Percentiles rank a stretch among this genome's conserved stretches.
phyloP scores from a whole-genome alignment of 345 rosid genomes.

The Anacardium occidentale region DNA sequence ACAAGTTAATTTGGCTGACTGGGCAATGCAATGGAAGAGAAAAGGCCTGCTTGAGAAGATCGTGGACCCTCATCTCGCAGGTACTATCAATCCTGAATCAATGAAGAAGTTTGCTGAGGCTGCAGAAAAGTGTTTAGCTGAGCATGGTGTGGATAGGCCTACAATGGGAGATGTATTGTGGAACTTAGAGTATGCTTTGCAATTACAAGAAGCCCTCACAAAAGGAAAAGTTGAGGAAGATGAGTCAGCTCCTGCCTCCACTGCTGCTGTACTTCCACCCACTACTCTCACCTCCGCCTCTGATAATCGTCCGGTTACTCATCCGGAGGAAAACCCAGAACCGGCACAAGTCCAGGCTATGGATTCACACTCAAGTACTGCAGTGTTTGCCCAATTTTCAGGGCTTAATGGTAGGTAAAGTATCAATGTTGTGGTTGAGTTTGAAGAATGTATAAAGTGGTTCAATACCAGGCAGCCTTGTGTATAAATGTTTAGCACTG shows the following conservation, averaged over 20 bases:
- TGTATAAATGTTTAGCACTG: background rate
- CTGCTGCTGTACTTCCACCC: slow-evolving; percentile 26
- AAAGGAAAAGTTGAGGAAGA: slow-evolving; percentile 57
- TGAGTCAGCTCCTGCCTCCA: slow-evolving; percentile 25
- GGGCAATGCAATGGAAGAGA: slow-evolving; percentile 65
- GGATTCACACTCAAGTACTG: slow-evolving; percentile 64
- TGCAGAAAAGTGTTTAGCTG: slow-evolving; percentile 55
- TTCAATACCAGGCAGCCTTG: background rate
- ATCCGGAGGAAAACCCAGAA: slow-evolving; percentile 37
- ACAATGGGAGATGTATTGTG: slow-evolving; percentile 63
- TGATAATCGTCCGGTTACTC: slow-evolving; percentile 27
- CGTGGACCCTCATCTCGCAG: slow-evolving; percentile 43
- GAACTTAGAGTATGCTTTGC: slow-evolving; percentile 74
- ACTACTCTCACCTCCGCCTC: slow-evolving; percentile 25
- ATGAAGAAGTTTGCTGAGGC: slow-evolving; percentile 56
- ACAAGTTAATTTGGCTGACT: slow-evolving; percentile 54
- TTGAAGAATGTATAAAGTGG: background rate
- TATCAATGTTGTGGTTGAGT: background rate
- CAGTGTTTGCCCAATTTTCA: slow-evolving; percentile 60
- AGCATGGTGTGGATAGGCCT: slow-evolving; percentile 58
- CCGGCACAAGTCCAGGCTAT: slow-evolving; percentile 41
- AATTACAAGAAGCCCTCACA: slow-evolving; percentile 65
- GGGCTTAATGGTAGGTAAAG: slow-evolving; percentile 60
- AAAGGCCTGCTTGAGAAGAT: slow-evolving; percentile 49
- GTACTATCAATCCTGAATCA: slow-evolving; percentile 43